These are phyloP conservation scores for Asterionellopsis glacialis DNA, from an alignment of 108 stramenopile genomes.

Conservation along the genomic window DNA sequence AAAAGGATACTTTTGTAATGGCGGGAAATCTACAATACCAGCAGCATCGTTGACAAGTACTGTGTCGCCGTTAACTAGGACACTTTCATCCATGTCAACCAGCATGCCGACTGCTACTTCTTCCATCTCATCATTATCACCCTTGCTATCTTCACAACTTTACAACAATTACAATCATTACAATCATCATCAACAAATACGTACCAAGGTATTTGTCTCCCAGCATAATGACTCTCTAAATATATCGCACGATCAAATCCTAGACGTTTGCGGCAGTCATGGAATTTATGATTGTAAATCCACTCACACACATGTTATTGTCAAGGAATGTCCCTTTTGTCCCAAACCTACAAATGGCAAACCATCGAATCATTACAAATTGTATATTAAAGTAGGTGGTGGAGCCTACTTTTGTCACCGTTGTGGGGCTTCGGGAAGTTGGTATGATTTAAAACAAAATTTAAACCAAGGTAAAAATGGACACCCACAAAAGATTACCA, in stretches of 20 bases:
- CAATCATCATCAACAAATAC: slow-evolving; percentile 11
- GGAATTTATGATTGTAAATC: slow-evolving; percentile 34
- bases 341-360: slow-evolving; percentile 65
- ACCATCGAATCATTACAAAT: slow-evolving; percentile 62
- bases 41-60: too few species aligned
- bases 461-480: too few species aligned
- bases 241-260: slow-evolving; percentile 41
- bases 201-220: slow-evolving; percentile 64
- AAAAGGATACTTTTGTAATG: too few species aligned
- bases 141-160: neutral
- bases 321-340: slow-evolving; percentile 80
- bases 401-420: slow-evolving; percentile 95
- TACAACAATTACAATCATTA: neutral
- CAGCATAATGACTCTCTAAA: slow-evolving; percentile 61
- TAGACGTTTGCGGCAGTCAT: slow-evolving; percentile 36
- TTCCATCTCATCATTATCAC: neutral
- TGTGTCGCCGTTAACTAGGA: too few species aligned
- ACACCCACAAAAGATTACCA: neutral
- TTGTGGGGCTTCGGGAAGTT: slow-evolving; percentile 82
- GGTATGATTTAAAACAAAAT: slow-evolving; percentile 84
- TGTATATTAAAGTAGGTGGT: slow-evolving; percentile 50
- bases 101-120: neutral
- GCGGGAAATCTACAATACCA: neutral
- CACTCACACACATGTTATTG: slow-evolving; percentile 59
- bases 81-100: neutral